phyloP scores from a whole-genome alignment of 2,329 filamentous ascomycete species.

The Fusarium caatingaense region DNA sequence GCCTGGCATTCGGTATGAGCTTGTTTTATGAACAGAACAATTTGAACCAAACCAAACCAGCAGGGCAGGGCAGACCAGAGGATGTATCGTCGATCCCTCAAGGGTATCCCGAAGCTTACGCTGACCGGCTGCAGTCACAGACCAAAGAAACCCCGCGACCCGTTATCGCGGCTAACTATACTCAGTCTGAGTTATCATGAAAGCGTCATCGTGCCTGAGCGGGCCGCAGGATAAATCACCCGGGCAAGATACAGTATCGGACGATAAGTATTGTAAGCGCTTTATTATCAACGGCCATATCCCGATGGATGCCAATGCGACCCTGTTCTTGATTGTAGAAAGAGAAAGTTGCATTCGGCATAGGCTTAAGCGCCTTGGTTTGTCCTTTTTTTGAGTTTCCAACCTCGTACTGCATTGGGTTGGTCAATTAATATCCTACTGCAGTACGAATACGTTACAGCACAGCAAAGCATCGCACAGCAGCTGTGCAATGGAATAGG shows the following conservation, averaged over 20 bases:
- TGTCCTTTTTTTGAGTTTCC: conserved; percentile 10
- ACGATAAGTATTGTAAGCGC: conserved; percentile 28
- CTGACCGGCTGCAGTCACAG: conserved; percentile 45
- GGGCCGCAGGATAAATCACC: conserved; percentile 14
- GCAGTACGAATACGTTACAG: conserved; percentile 10
- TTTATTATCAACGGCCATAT: conserved; percentile 17
- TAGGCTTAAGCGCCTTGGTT: conserved; percentile 15
- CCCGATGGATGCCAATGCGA: conserved; percentile 20
- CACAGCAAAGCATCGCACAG: not conserved
- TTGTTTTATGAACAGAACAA: conserved; percentile 8
- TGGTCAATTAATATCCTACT: conserved; percentile 11
- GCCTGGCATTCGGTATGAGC: conserved; percentile 5
- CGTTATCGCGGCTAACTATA: conserved; percentile 34
- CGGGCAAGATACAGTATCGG: conserved; percentile 24
- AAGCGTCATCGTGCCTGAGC: conserved; percentile 39
- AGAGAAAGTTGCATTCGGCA: conserved; percentile 26
- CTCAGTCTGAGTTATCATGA: conserved; percentile 26
- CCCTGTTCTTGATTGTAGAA: conserved; percentile 26
- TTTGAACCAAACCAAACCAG: not conserved
- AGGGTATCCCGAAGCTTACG: conserved; percentile 23
- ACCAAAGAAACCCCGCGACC: conserved; percentile 17
- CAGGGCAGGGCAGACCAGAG: not conserved
- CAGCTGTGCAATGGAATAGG: not conserved
- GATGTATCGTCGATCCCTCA: conserved; percentile 41
- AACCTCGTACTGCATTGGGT: conserved; percentile 15